Base-by-base conservation (phyloP, 2,329 filamentous ascomycete species). In the Waltergamsia citrina region DNA sequence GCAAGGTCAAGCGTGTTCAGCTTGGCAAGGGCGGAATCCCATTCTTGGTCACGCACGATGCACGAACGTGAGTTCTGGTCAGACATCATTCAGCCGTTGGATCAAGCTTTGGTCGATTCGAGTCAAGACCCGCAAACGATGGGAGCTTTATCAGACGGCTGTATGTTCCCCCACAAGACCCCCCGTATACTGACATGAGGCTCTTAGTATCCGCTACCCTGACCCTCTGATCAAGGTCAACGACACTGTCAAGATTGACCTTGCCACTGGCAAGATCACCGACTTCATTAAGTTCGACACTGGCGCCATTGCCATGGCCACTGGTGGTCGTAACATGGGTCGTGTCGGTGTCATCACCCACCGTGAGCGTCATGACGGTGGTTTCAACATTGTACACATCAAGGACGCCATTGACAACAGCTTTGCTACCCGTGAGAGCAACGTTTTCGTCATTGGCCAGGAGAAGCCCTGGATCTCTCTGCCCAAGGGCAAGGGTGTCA, bases 31-130 rank as follows among this genome's bases (percentile, higher is more conserved):
- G 92, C 72, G 92, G 88, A 76, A 94, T 98, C 81, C 92, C 92
- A 93, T 98, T 94, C 88, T 95, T 96, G 87, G 92, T 98, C 85
- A 98, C 92, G 88, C 92, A 98, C 85, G 92, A 98, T 92, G 92
- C 92, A 74, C 84, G 92, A 87, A 98, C 92, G 90, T 98, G 77
- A 94, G 90, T 96, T 83, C 78, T 82, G n/a, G 71, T 78, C 72
- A 77, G 71, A 84, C 83, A 86, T 95, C 88, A 92, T 88, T 95
- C 90, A 95, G 90, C 81, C 90, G 90, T 95, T 95, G 90, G 86
- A 90, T 85, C 86, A 93, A 92, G 85, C 76, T 94, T 92, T 94
- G 87, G 87, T 74, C 61, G 69, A 73, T 71, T 66, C 57, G 47
- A 51, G 49, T 48, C 54, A 16, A 30, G 24, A 20, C 12, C 10